Conservation (phyloP, 768 basidiomycete species). For the Holtermanniella nyarrowii region DNA sequence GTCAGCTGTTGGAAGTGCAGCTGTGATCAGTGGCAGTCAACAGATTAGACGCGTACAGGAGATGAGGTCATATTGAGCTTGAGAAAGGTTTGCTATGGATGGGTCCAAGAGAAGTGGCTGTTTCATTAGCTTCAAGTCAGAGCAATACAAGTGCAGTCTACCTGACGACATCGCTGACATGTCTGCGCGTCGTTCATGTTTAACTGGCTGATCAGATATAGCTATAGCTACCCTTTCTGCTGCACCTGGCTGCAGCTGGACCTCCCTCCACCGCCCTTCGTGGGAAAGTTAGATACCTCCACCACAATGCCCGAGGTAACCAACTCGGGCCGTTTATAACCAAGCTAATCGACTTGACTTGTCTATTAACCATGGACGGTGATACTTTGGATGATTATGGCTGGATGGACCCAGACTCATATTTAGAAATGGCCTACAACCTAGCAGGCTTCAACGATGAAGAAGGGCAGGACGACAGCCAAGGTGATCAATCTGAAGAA, state of each 20-base stretch:
- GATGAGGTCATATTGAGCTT: slow-evolving; percentile 79
- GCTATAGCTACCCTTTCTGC: background rate
- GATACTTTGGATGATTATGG: slow-evolving; percentile 5
- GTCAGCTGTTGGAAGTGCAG: slow-evolving; percentile 50
- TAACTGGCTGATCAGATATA: background rate
- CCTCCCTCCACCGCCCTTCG: slow-evolving; percentile 1
- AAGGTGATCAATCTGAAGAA: slow-evolving; percentile 9
- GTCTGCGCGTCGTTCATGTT: slow-evolving; percentile 6
- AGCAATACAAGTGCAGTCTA: slow-evolving; percentile 7
- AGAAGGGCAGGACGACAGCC: background rate
- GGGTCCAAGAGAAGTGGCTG: slow-evolving; percentile 80
- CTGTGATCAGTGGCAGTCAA: slow-evolving; percentile 14
- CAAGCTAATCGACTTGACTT: background rate
- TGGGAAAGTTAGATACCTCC: too few species aligned
- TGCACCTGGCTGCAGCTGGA: slow-evolving; percentile 18
- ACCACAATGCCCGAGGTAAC: too few species aligned
- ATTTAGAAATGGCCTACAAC: too few species aligned
- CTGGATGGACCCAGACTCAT: slow-evolving; percentile 4
- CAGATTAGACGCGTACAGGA: slow-evolving; percentile 45
- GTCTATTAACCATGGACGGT: background rate
- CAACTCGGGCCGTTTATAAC: background rate
- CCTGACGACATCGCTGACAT: slow-evolving; percentile 33
- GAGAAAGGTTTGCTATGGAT: slow-evolving; percentile 77
- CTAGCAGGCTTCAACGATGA: slow-evolving; percentile 2
- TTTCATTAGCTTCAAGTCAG: background rate